Evolutionary conservation across 495 filamentous ascomycete species (phyloP), one percentile per base, ranked within the genome.

Genomic region (Podospora pseudoanserina): DNA sequence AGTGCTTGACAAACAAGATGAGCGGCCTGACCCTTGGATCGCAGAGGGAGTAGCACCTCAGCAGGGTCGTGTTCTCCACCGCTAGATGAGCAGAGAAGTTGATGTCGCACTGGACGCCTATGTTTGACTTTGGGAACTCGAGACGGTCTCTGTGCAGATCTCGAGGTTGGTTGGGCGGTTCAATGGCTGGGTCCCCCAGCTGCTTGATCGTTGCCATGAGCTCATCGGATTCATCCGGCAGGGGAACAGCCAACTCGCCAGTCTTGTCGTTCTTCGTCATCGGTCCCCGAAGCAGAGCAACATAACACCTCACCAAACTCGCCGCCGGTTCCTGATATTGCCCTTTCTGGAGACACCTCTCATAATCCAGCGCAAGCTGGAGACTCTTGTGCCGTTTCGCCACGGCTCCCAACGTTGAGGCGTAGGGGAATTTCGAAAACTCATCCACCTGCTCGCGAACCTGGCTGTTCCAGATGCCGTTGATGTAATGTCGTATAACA

Each of bases 61-160:
- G 81, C 4, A 96, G 85, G 26, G 85, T 78, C 0, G 92, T 94
- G 78, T 95, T 96, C 71, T 93, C 89, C 6, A 95, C 74, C 0
- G 86, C 92, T 13, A 96, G 83, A 54, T 87, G 85, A 23, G 93
- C 92, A 0, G 89, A 88, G 70, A 95, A 95, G 71, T 92, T 94
- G 78, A 96, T 91, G 74, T 96, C 92, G 76, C 89, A 93, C 75
- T 90, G 89, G 15, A 92, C 87, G 19, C 91, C 91, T 30, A 89
- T 82, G 11, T 87, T 88, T 5, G 76, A 74, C 67, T 90, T 90
- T 6, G 90, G 89, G 58, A 91, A 92, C 69, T 92, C 90, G 3
- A 93, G 81, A 56, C 83, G 84, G 55, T 88, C 87, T 60, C 72
- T 79, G 70, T 82, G 80, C 39, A 77, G 73, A 67, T 86, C 81